Evolutionary conservation across 2,329 filamentous ascomycete genomes (phyloP).

Genomic region (Penicillium sp.): DNA sequence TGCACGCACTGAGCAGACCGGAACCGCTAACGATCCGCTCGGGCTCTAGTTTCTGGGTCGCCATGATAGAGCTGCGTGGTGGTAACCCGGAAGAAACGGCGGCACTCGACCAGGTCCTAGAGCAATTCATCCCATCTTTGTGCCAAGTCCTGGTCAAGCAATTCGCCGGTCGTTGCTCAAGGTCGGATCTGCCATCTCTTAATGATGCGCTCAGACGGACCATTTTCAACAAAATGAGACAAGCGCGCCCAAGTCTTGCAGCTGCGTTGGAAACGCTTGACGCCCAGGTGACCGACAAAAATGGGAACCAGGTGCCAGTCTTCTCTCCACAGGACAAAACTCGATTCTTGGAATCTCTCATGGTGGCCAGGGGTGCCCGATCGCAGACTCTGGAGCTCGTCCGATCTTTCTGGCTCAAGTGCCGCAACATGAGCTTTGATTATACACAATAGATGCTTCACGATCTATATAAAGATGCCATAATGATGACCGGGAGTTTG

Average conservation of each 20-base stretch:
- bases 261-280: constrained; percentile 40
- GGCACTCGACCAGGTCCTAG: constrained; percentile 35
- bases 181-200: constrained; percentile 50
- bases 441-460: constrained; percentile 35
- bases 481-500: not conserved
- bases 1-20: constrained; percentile 44
- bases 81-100: constrained; percentile 24
- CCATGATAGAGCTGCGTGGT: constrained; percentile 40
- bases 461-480: not conserved
- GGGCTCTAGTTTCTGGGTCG: constrained; percentile 49
- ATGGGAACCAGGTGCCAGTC: constrained; percentile 21
- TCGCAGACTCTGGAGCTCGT: constrained; percentile 44
- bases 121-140: constrained; percentile 42
- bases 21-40: constrained; percentile 54
- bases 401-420: constrained; percentile 50
- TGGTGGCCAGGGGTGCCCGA: constrained; percentile 42
- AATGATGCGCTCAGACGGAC: constrained; percentile 46
- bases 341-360: constrained; percentile 45
- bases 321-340: constrained; percentile 43
- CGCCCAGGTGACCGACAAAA: constrained; percentile 24
- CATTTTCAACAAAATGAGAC: constrained; percentile 46
- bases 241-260: constrained; percentile 42
- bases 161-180: constrained; percentile 48
- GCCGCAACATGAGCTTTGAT: constrained; percentile 47
- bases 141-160: constrained; percentile 46